A percentile compares a stretch with the other conserved stretches of the same genome.
phyloP scores from a whole-genome alignment of 805 yeast genomes.

The Wickerhamiella musiphila region DNA sequence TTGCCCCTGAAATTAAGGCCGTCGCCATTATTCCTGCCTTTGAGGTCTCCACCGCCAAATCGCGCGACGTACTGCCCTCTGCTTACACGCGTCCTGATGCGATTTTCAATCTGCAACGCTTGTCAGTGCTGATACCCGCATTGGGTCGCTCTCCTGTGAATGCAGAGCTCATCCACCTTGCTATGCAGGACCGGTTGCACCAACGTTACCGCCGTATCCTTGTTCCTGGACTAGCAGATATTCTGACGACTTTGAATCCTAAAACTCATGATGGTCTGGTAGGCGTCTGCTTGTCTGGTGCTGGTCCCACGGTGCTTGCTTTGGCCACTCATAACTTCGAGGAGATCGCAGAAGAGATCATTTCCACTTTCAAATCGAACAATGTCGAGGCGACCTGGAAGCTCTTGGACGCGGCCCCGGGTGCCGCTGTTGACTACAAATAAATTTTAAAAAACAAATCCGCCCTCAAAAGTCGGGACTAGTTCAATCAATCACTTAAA shows the following conservation, averaged over 20 bases:
- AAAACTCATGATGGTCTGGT: conserved; percentile 65
- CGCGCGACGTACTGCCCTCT: conserved; percentile 77
- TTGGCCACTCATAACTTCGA: conserved; percentile 83
- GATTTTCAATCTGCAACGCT: conserved; percentile 81
- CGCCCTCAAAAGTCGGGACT: no score
- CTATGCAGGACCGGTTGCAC: conserved; percentile 94
- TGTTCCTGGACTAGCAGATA: conserved; percentile 80
- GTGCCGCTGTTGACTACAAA: conserved; percentile 25
- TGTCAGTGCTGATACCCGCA: conserved; percentile 85
- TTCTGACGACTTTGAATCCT: conserved; percentile 67
- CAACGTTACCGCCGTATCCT: conserved; percentile 90
- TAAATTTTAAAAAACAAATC: background rate
- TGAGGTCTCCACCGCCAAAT: conserved; percentile 82
- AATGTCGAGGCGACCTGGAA: conserved; percentile 64
- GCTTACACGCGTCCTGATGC: conserved; percentile 66
- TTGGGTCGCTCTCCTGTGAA: conserved; percentile 73
- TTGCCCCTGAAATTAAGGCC: conserved; percentile 72
- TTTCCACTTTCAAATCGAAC: conserved; percentile 47
- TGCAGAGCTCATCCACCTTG: conserved; percentile 67
- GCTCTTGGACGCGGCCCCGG: conserved; percentile 68
- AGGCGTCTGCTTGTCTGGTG: conserved; percentile 93
- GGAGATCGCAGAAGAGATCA: conserved; percentile 59
- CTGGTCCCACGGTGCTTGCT: conserved; percentile 93
- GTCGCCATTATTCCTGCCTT: conserved; percentile 85
- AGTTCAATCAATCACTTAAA: background rate